Conservation (phyloP, 2,329 filamentous ascomycete genomes). For the Myriangium duriaei region DNA sequence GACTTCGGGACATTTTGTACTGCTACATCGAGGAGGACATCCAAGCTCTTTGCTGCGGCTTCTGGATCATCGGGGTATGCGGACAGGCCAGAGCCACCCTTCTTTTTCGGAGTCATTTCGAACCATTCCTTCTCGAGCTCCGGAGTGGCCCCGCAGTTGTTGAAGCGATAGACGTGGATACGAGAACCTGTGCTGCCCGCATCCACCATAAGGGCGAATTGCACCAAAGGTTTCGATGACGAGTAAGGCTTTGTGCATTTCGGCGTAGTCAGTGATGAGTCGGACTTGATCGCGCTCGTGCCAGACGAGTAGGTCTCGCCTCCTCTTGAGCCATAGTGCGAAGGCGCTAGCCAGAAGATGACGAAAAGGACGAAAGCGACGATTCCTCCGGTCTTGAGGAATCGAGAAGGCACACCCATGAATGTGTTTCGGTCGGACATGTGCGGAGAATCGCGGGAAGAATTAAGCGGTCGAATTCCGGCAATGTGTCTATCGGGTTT, state of each 20-base stretch:
- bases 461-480: constrained; percentile 11
- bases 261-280: constrained; percentile 52
- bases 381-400: constrained; percentile 49
- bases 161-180: constrained; percentile 98
- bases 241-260: constrained; percentile 76
- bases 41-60: constrained; percentile 78
- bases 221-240: constrained; percentile 81
- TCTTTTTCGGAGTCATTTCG: constrained; percentile 78
- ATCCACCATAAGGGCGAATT: constrained; percentile 98
- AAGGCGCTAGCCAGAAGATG: constrained; percentile 43
- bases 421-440: constrained; percentile 35
- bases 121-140: constrained; percentile 89
- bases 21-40: constrained; percentile 75
- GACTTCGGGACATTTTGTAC: constrained; percentile 74
- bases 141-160: constrained; percentile 92
- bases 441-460: constrained; percentile 20
- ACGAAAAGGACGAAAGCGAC: constrained; percentile 45
- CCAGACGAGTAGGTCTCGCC: constrained; percentile 21
- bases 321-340: constrained; percentile 10
- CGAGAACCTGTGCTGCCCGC: constrained; percentile 94
- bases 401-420: constrained; percentile 50
- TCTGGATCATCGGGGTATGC: constrained; percentile 78
- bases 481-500: constrained; percentile 32
- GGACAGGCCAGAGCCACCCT: constrained; percentile 68
- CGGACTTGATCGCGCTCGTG: constrained; percentile 23